Evolutionary conservation across 495 filamentous ascomycete genomes (phyloP).

Genomic region (Trichoderma asperelloides): DNA sequence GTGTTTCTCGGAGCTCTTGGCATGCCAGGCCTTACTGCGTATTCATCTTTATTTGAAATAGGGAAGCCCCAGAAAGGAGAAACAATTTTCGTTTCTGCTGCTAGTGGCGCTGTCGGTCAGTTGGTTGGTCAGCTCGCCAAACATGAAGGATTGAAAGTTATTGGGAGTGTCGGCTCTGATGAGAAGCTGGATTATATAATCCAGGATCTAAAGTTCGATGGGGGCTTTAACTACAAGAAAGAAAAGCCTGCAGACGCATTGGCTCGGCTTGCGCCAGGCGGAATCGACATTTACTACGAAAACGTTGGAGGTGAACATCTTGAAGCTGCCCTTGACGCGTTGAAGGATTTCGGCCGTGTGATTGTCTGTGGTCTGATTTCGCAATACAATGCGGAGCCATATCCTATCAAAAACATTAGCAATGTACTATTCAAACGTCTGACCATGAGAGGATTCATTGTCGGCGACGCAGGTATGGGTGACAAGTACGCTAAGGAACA

Average conservation of each 20-base stretch:
- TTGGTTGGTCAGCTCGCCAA: slow-evolving; percentile 80
- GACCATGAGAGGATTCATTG: slow-evolving; percentile 70
- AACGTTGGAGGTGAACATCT: slow-evolving; percentile 89
- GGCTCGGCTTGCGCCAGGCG: slow-evolving; percentile 64
- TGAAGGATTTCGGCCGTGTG: slow-evolving; percentile 67
- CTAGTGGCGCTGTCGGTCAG: slow-evolving; percentile 76
- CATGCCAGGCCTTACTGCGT: slow-evolving; percentile 84
- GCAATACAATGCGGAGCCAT: slow-evolving; percentile 70
- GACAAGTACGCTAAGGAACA: slow-evolving; percentile 65
- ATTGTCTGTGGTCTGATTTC: slow-evolving; percentile 44
- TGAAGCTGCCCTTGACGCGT: slow-evolving; percentile 59
- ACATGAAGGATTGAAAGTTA: slow-evolving; percentile 75
- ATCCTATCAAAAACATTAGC: slow-evolving; percentile 22
- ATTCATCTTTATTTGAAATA: slow-evolving; percentile 71
- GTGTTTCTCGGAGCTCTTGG: slow-evolving; percentile 66
- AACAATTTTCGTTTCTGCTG: slow-evolving; percentile 78
- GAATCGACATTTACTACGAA: slow-evolving; percentile 92
- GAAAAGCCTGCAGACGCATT: slow-evolving; percentile 62
- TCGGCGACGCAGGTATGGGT: slow-evolving; percentile 50
- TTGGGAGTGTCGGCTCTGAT: slow-evolving; percentile 57
- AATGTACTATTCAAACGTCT: slow-evolving; percentile 26
- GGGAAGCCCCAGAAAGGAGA: slow-evolving; percentile 80
- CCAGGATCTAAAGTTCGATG: slow-evolving; percentile 59
- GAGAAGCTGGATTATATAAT: slow-evolving; percentile 60
- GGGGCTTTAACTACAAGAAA: slow-evolving; percentile 62